Evolutionary conservation across 208 protist genomes (phyloP).

Genomic region (Sergeia podlipaevii): DNA sequence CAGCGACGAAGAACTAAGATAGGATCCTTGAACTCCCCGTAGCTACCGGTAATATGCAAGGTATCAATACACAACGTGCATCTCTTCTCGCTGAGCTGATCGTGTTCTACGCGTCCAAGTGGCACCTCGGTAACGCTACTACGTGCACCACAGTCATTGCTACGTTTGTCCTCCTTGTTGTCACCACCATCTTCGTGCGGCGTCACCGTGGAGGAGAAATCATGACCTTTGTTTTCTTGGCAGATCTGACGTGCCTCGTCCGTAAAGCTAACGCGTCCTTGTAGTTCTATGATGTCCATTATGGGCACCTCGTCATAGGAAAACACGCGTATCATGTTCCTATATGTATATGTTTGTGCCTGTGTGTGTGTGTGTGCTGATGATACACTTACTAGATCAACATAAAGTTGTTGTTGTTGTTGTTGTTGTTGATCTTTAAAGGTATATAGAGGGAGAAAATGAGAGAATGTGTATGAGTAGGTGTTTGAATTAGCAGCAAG

Average conservation of each 20-base stretch:
- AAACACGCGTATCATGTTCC: slow-evolving; percentile 58
- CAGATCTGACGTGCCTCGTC: slow-evolving; percentile 20
- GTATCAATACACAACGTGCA: slow-evolving; percentile 66
- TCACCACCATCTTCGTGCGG: not conserved
- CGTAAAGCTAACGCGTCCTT: slow-evolving; percentile 51
- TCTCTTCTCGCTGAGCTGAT: slow-evolving; percentile 36
- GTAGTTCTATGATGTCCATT: slow-evolving; percentile 72
- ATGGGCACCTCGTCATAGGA: slow-evolving; percentile 24
- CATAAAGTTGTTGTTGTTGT: slow-evolving; percentile 5
- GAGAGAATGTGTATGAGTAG: not conserved
- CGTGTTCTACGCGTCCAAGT: slow-evolving; percentile 44
- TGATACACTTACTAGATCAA: not conserved
- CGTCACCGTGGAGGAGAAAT: not conserved
- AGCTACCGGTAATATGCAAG: slow-evolving; percentile 40
- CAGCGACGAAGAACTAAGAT: slow-evolving; percentile 35
- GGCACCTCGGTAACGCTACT: slow-evolving; percentile 18
- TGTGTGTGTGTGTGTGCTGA: not conserved
- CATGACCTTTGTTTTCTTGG: not conserved
- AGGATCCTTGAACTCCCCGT: slow-evolving; percentile 27
- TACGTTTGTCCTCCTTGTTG: slow-evolving; percentile 7
- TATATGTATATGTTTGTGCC: no score
- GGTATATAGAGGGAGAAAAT: not conserved
- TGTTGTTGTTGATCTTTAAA: slow-evolving; percentile 3
- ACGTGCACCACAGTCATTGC: no score
- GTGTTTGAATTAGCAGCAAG: no score